Evolutionary conservation across 257 asterid genomes (phyloP).

Genomic region (Schizonepeta tenuifolia): DNA sequence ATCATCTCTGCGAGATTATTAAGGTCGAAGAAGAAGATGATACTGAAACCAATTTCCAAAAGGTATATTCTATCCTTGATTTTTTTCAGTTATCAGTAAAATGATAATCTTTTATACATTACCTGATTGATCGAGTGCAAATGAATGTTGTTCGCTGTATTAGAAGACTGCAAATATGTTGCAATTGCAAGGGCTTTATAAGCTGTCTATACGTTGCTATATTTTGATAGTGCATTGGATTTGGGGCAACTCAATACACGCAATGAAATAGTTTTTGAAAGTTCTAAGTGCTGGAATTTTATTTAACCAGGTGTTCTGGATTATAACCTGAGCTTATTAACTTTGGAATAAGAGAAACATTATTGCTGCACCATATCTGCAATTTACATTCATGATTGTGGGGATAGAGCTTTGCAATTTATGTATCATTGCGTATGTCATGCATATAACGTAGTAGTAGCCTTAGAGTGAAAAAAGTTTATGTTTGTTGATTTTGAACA

Average conservation of each 20-base stretch:
- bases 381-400: constrained; percentile 8
- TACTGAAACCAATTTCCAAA: constrained; percentile 86
- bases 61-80: constrained; percentile 48
- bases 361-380: background rate
- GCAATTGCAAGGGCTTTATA: background rate
- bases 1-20: constrained; percentile 79
- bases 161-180: background rate
- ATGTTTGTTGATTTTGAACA: constrained; percentile 9
- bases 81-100: background rate
- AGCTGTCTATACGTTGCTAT: background rate
- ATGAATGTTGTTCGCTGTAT: background rate
- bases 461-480: background rate
- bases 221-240: constrained; percentile 1
- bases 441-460: constrained; percentile 8
- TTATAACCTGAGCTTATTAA: background rate
- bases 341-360: background rate
- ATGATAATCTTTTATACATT: background rate
- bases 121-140: background rate
- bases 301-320: background rate
- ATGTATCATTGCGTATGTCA: background rate
- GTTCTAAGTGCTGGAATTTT: background rate
- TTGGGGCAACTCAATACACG: constrained; percentile 7
- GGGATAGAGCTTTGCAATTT: background rate
- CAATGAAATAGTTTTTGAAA: background rate
- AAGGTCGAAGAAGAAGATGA: constrained; percentile 86